These are phyloP conservation scores for Cymbidium sinense DNA, from an alignment of 106 monocot species.

Conservation along the genomic window DNA sequence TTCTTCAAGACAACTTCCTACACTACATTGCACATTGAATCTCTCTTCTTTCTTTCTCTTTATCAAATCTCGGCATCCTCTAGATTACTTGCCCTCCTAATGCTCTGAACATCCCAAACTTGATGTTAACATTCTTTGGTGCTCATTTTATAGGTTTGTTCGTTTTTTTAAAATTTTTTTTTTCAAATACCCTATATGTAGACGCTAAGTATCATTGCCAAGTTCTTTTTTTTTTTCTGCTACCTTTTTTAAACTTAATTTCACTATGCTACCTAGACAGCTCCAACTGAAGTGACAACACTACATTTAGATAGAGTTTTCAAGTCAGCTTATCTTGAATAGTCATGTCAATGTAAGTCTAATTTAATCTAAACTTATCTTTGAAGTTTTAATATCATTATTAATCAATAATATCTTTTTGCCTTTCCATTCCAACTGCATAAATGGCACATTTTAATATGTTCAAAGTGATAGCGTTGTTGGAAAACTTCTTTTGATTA, in stretches of 20 bases:
- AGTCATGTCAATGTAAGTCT: neutral
- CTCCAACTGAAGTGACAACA: neutral
- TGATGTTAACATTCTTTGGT: too few species aligned
- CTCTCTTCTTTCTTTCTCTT: too few species aligned
- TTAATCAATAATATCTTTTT: neutral
- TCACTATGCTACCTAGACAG: neutral
- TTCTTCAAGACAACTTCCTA: too few species aligned
- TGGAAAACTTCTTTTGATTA: neutral
- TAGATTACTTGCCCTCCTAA: too few species aligned
- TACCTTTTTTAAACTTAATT: neutral
- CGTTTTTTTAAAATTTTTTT: neutral
- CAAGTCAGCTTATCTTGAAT: neutral
- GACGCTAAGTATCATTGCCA: neutral
- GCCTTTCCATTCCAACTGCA: neutral
- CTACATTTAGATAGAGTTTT: neutral
- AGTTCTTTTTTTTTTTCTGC: neutral
- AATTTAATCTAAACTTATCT: neutral
- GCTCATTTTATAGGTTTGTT: too few species aligned
- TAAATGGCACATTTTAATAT: neutral
- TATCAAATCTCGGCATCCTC: too few species aligned
- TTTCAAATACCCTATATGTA: neutral
- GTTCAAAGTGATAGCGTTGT: neutral
- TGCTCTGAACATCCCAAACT: too few species aligned
- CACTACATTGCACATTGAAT: too few species aligned
- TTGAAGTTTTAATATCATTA: constrained; percentile 1